Conservation (phyloP, 2,329 filamentous ascomycete species). For the Penicillium rolfsii region DNA sequence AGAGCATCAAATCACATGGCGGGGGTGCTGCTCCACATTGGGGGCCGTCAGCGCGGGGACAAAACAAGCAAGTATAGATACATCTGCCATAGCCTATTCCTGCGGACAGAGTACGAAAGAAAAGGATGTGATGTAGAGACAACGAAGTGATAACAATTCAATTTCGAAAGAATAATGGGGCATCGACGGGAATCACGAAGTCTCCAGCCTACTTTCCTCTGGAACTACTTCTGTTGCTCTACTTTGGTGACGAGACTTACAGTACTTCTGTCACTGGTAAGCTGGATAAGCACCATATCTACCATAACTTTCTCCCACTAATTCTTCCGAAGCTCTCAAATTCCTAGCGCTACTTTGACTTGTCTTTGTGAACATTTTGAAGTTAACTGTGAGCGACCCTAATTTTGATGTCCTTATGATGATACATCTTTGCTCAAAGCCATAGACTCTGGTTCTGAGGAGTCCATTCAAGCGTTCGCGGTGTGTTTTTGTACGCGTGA, state of each 20-base stretch:
- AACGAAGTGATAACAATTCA: background rate
- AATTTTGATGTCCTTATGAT: background rate
- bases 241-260: too few species aligned
- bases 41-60: background rate
- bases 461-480: too few species aligned
- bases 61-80: background rate
- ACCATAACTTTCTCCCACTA: too few species aligned
- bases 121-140: background rate
- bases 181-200: background rate
- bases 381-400: too few species aligned
- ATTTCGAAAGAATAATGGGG: background rate
- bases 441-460: background rate
- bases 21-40: background rate
- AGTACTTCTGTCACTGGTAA: too few species aligned
- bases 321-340: too few species aligned
- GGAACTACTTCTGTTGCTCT: background rate
- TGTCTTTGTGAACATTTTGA: too few species aligned
- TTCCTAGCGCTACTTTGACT: too few species aligned
- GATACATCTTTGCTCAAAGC: background rate
- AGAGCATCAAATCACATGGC: constrained; percentile 6
- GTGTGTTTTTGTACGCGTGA: too few species aligned
- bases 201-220: background rate
- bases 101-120: background rate
- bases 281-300: too few species aligned
- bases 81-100: background rate